phyloP scores from a whole-genome alignment of 768 basidiomycete genomes.

The Vararia minispora region DNA sequence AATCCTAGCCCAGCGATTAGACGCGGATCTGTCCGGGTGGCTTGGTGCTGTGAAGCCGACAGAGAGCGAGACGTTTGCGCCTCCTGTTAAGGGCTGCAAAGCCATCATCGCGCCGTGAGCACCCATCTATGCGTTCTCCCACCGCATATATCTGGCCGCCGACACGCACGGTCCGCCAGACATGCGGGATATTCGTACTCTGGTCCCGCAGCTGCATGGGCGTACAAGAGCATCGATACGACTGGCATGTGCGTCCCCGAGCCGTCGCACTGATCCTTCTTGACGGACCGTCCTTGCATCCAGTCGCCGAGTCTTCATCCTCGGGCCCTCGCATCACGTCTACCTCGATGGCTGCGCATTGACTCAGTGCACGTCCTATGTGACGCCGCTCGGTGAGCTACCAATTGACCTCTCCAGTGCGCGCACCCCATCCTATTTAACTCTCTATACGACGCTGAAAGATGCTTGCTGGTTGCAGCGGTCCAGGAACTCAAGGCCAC shows the following conservation, averaged over 20 bases:
- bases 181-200: slow-evolving; percentile 97
- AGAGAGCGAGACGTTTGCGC: slow-evolving; percentile 35
- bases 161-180: slow-evolving; percentile 28
- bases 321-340: slow-evolving; percentile 93
- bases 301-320: slow-evolving; percentile 87
- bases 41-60: slow-evolving; percentile 45
- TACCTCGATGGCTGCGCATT: slow-evolving; percentile 84
- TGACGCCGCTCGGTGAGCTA: slow-evolving; percentile 77
- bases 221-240: slow-evolving; percentile 82
- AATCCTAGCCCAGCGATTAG: slow-evolving; percentile 48
- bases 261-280: background rate
- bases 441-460: too few relatives aligned
- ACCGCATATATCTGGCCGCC: background rate
- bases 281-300: background rate
- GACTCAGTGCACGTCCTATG: slow-evolving; percentile 64
- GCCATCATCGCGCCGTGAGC: slow-evolving; percentile 96
- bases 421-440: too few relatives aligned
- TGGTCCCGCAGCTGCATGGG: slow-evolving; percentile 91
- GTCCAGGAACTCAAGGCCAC: slow-evolving; percentile 54
- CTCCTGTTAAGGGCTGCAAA: slow-evolving; percentile 59
- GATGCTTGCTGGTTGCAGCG: slow-evolving; percentile 38
- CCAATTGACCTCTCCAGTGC: slow-evolving; percentile 71
- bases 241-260: slow-evolving; percentile 57
- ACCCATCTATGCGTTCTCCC: background rate
- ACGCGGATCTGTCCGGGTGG: slow-evolving; percentile 52